These are phyloP conservation scores for Ophiostoma perfectum DNA, from an alignment of 2,329 filamentous ascomycete genomes.

Conservation along the genomic window DNA sequence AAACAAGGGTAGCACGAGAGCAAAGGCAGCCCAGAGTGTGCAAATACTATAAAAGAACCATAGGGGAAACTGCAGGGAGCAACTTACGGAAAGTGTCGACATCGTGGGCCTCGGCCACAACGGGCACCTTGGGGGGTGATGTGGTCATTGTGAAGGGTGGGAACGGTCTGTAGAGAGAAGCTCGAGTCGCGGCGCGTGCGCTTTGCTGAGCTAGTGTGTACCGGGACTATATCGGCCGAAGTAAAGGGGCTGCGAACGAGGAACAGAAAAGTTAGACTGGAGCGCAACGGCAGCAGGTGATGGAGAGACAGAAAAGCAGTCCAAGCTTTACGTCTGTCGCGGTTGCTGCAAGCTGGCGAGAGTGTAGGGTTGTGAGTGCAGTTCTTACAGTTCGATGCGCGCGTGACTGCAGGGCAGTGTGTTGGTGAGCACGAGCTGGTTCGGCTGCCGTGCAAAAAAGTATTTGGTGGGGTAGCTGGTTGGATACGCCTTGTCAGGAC, in stretches of 20 bases:
- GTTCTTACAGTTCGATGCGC: neutral
- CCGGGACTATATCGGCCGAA: neutral
- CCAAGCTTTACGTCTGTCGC: too few relatives aligned
- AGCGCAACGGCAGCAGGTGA: neutral
- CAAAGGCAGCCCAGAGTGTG: neutral
- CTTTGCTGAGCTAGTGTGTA: constrained; percentile 16
- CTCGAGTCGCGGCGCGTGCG: constrained; percentile 13
- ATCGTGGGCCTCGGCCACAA: constrained; percentile 69
- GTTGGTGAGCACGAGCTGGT: neutral
- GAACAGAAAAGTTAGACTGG: neutral
- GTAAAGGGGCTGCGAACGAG: neutral
- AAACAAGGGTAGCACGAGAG: neutral
- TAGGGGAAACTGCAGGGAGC: neutral
- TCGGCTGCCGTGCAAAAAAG: neutral
- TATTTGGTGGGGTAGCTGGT: constrained; percentile 19
- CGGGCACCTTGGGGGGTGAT: constrained; percentile 43
- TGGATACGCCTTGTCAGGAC: constrained; percentile 16
- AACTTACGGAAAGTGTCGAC: constrained; percentile 67
- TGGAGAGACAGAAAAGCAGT: too few relatives aligned
- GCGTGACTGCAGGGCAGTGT: neutral
- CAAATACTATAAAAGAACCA: too few relatives aligned
- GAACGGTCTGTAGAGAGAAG: neutral
- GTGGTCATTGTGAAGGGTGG: constrained; percentile 38
- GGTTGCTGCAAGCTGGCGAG: too few relatives aligned
- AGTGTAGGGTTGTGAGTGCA: too few relatives aligned